Base-by-base conservation (phyloP, 108 stramenopile species). In the Aureococcus anophagefferens region DNA sequence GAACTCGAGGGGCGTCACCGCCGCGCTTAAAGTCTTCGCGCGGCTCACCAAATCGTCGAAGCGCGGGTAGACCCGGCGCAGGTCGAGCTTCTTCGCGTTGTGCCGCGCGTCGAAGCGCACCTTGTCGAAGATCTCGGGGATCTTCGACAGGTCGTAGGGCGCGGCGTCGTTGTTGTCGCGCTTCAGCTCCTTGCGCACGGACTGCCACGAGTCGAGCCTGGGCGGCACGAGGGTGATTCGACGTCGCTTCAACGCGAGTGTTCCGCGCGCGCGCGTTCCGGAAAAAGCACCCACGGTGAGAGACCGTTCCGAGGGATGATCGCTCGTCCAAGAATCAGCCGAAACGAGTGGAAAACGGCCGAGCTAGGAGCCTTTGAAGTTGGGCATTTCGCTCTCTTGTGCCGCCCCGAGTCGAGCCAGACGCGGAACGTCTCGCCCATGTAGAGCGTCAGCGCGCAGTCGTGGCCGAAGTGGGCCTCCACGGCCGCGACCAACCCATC, bases 1-100 rank as follows among this genome's bases (percentile, higher is more conserved):
- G 76, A 96, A 98, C 79, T 98, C 97, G 65, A 97, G 96, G 21
- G 98, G 98, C 21, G 97, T 94, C 37, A 97, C 91, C 45, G 88
- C 87, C 76, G 94, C 93, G 15, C 95, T 95, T 85, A 99, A 93
- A 15, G 74, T 51, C 73, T 93, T 90, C 31, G 96, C 93, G 34
- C 93, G 74, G 35, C 87, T 76, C 75, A 93, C 96, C 21, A 99
- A 78, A 45, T 96, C 73, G 18, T 89, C 91, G 16, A 76, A 66
- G 0, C 88, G 83, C 34, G 95, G 73, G 33, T 86, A 85, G 21
- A 99, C 76, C 78, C 93, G 91, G 18, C 88, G 88, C 76, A 96
- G 96, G 76, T 97, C 95, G 31, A 97, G 76, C 78, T 93, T 85
- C 82, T 87, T 84, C 71, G 18, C 18, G 40, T 69, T 69, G 40